A percentile compares a stretch with the other conserved stretches of the same genome.
Conservation (phyloP, 352 stramenopile species). For the Phytophthora colocasiae region DNA sequence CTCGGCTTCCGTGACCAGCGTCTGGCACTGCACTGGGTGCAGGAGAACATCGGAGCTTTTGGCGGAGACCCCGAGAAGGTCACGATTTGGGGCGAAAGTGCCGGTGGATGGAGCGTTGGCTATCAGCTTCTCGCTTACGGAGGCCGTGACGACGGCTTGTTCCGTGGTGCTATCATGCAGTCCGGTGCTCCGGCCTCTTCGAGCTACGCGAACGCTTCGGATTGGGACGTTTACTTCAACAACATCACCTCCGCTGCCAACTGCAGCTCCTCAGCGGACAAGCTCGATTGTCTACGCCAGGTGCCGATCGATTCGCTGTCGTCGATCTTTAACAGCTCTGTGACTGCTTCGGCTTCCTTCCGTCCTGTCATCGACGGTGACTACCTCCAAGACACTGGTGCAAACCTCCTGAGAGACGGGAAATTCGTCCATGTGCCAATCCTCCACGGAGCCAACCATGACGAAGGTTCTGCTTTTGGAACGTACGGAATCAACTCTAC, state of each 20-base stretch:
- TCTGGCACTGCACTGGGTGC: slow-evolving; percentile 84
- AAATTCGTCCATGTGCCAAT: slow-evolving; percentile 33
- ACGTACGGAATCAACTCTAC: slow-evolving; percentile 16
- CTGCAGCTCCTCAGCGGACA: slow-evolving; percentile 21
- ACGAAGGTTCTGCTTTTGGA: slow-evolving; percentile 36
- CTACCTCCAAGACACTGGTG: slow-evolving; percentile 17
- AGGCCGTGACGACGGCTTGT: slow-evolving; percentile 31
- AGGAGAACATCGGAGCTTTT: slow-evolving; percentile 74
- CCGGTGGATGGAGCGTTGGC: slow-evolving; percentile 48
- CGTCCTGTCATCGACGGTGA: slow-evolving; percentile 33
- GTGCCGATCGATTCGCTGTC: slow-evolving; percentile 28
- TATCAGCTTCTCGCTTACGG: slow-evolving; percentile 37
- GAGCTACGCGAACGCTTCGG: slow-evolving; percentile 19
- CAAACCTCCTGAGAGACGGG: slow-evolving; percentile 21
- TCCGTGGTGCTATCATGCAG: slow-evolving; percentile 33
- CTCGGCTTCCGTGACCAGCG: slow-evolving; percentile 75
- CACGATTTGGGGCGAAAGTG: slow-evolving; percentile 58
- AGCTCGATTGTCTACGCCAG: slow-evolving; percentile 30
- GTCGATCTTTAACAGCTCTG: slow-evolving; percentile 33
- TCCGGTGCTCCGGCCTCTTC: slow-evolving; percentile 24
- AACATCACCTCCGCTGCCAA: slow-evolving; percentile 31
- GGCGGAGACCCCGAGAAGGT: slow-evolving; percentile 83
- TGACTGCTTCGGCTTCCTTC: slow-evolving; percentile 17
- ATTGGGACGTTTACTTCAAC: slow-evolving; percentile 35
- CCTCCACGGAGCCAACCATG: slow-evolving; percentile 29